Evolutionary conservation across 2,329 filamentous ascomycete genomes (phyloP), one percentile per base, ranked within the genome.

Genomic region (Trichoderma cornu-damae): DNA sequence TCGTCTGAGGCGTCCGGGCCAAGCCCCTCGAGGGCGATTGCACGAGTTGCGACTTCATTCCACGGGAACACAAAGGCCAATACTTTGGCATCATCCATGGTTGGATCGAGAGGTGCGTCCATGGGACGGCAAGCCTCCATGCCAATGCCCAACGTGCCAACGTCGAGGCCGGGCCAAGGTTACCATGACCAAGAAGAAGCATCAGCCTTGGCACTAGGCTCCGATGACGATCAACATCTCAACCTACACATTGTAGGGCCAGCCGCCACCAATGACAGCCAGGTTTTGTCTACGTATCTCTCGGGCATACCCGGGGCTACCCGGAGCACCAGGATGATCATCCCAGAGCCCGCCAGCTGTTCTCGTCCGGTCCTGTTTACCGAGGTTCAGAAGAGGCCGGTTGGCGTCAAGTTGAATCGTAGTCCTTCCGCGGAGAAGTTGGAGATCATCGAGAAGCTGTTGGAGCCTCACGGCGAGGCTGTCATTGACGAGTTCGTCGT

Each of bases 231-330:
- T 52, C 69, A 70, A 55, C 69, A 75, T 24, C 66, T 68, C 8
- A 77, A 74, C 60, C 72, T 76, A 2, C 79, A 83, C 61, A 83
- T 86, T 58, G 77, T 86, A 51, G 81, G 83, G 0, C 82, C 82
- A 0, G 79, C 81, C 5, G 76, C 80, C 5, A 82, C 80, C 4
- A 79, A 79, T 48, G 83, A 86, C 69, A 82, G 79, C 1, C 81
- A 85, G 53, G 75, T 85, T 9, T 73, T 85, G 44, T 79, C 82
- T n/a, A 77, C 81, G 51, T 83, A 83, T 57, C 76, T 85, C 58
- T 70, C 70, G 5, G 64, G 66, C 4, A 69, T 72, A 28, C 67
- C 64, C 0, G 70, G 65, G 8, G 64, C 66, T 4, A 63, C 65
- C 1, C 62, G 67, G 24, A 66, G 62, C 12, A 70, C 67, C 2